Conservation (phyloP, 441 rosid species). For the Gossypium gossypioides region DNA sequence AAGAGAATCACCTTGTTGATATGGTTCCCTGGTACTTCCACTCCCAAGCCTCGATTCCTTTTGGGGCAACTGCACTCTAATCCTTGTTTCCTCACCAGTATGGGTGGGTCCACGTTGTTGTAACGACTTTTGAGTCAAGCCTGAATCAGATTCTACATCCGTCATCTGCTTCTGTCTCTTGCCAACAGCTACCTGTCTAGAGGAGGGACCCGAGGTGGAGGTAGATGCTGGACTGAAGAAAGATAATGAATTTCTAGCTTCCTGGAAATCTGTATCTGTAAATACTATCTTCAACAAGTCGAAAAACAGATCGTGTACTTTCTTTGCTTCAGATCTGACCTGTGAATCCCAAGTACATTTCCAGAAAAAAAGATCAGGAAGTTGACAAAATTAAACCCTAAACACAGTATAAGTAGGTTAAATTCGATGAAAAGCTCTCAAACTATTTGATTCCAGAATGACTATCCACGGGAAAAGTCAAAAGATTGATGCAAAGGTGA, state of each 20-base stretch:
- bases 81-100: constrained; percentile 49
- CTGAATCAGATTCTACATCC: constrained; percentile 52
- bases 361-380: neutral
- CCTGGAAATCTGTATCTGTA: constrained; percentile 79
- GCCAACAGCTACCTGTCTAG: constrained; percentile 41
- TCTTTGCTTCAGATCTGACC: constrained; percentile 92
- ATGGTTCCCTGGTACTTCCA: constrained; percentile 43
- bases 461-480: neutral
- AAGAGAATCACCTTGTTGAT: constrained; percentile 61
- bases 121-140: constrained; percentile 41
- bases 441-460: constrained; percentile 2
- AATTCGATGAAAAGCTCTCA: neutral
- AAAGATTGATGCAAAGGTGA: neutral
- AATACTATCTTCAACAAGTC: constrained; percentile 85
- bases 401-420: neutral
- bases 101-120: constrained; percentile 42
- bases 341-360: constrained; percentile 24
- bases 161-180: constrained; percentile 53
- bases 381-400: neutral
- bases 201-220: constrained; percentile 43
- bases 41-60: constrained; percentile 62
- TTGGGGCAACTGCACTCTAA: constrained; percentile 53
- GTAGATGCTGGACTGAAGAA: constrained; percentile 47
- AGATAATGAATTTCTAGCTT: constrained; percentile 67
- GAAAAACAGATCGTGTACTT: constrained; percentile 93